Evolutionary conservation across 2,329 filamentous ascomycete genomes (phyloP), one percentile per base, ranked within the genome.

Genomic region (Blastomyces emzantsi): DNA sequence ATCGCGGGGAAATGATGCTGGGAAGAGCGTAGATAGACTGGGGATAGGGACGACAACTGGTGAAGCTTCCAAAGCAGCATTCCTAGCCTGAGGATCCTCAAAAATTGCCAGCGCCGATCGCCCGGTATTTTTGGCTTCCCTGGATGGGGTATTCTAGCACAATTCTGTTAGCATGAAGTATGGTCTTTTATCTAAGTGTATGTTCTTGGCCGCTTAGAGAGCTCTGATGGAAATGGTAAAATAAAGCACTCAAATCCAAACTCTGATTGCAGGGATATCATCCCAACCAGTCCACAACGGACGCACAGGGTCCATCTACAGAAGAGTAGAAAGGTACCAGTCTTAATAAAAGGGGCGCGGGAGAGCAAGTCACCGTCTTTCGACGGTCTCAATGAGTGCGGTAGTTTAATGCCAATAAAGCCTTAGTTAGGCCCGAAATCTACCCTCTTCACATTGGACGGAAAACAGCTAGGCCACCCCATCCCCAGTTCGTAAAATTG

Each of bases 51-150:
- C 65, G 1, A 58, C 19, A 22, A 62, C 5, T 45, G 51, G 52
- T 17, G 51, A 55, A 25, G 41, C 52, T 15, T 57, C 19, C n/a
- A 62, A 9, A 11, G 61, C 61, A 17, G 49, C 52, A n/a, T 39
- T 55, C 13, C 47, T 55, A 13, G 61, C 61, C 4, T 62, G n/a
- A 5, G n/a, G 17, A 17, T 28, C 41, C 45, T 62, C 61, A 71
- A 75, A 77, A 55, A 77, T 76, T 6, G 73, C 75, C 28, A 73
- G 62, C 6, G 72, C 72, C 0, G 68, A 64, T 8, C 69, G 68
- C 9, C 70, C 63, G 6, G 58, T 47, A 36, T 60, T 60, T 49
- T 13, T 60, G 25, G 58, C 9, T 33, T 43, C 41, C 17, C 25
- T 28, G 22, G 58, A 49, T 1, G 58, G 58, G 8, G 25, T 33